Percentiles rank a stretch among this genome's conserved stretches.
Evolutionary conservation across 2,329 filamentous ascomycete species (phyloP).

Genomic region (Trichophaea hybrida): DNA sequence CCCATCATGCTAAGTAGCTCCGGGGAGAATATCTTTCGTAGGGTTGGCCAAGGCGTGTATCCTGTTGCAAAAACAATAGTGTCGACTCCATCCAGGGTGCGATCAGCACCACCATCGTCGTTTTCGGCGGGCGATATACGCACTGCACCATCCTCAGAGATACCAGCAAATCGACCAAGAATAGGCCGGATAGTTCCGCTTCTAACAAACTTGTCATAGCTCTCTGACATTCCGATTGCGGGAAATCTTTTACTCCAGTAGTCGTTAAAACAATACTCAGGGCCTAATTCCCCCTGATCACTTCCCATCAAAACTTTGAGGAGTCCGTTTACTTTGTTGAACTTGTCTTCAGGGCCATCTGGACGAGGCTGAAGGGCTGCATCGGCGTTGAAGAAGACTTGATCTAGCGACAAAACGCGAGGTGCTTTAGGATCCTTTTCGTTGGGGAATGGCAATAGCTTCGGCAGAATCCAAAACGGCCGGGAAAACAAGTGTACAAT

Average conservation of each 20-base stretch:
- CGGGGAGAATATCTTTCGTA: not conserved
- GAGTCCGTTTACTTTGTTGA: conserved; percentile 2
- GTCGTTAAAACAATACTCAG: conserved; percentile 9
- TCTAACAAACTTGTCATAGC: conserved; percentile 19
- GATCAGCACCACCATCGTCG: not conserved
- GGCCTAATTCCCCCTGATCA: conserved; percentile 15
- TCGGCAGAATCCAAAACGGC: conserved; percentile 20
- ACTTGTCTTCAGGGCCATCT: conserved; percentile 8
- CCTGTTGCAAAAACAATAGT: conserved; percentile 19
- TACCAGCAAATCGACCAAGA: conserved; percentile 9
- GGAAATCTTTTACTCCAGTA: conserved; percentile 11
- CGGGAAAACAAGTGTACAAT: conserved; percentile 19
- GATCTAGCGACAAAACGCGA: conserved; percentile 16
- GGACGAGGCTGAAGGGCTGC: not conserved
- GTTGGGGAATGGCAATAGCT: conserved; percentile 9
- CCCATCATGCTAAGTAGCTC: not conserved
- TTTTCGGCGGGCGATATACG: not conserved
- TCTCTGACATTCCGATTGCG: conserved; percentile 17
- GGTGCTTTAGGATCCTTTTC: conserved; percentile 13
- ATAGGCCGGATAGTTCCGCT: conserved; percentile 13
- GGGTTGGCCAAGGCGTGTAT: conserved; percentile 11
- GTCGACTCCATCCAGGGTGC: conserved; percentile 11
- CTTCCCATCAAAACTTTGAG: conserved; percentile 11
- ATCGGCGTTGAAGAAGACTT: conserved; percentile 18
- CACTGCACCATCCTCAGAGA: conserved; percentile 1